Percentiles rank a stretch among this genome's conserved stretches.
Evolutionary conservation across 441 rosid species (phyloP).

Genomic region (Breynia disticha): DNA sequence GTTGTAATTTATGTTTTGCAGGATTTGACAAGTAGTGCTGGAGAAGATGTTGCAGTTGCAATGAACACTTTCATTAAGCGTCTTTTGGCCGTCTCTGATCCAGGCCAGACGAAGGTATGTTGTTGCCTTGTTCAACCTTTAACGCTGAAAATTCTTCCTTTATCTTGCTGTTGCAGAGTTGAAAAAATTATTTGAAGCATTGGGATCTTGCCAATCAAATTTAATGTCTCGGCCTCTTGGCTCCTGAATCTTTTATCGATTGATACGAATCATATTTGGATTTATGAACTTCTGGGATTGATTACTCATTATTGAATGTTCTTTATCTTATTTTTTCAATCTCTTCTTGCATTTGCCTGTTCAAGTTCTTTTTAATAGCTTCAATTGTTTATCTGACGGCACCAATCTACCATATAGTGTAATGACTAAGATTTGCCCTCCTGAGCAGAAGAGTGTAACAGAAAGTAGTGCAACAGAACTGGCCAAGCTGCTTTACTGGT

Average conservation of each 20-base stretch:
- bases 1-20: slow-evolving; percentile 16
- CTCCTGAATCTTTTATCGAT: too few species aligned
- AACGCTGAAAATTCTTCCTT: too few species aligned
- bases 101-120: slow-evolving; percentile 77
- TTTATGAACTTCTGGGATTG: too few species aligned
- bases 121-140: too few species aligned
- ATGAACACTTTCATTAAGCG: slow-evolving; percentile 92
- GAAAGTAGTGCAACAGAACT: slow-evolving; percentile 86
- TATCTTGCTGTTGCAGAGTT: background rate
- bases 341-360: too few species aligned
- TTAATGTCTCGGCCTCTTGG: background rate
- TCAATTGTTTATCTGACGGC: too few species aligned
- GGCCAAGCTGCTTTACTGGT: slow-evolving; percentile 79
- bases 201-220: background rate
- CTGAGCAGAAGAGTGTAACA: slow-evolving; percentile 51
- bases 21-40: slow-evolving; percentile 90
- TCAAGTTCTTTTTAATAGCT: too few species aligned
- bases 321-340: too few species aligned
- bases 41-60: slow-evolving; percentile 90
- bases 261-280: too few species aligned
- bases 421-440: background rate
- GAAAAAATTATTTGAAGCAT: background rate
- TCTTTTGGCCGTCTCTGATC: slow-evolving; percentile 80
- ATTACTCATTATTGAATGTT: too few species aligned
- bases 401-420: too few species aligned